Percentiles rank a stretch among this genome's conserved stretches.
Conservation (phyloP, 495 filamentous ascomycete species). For the Lasiosphaeria hispida region DNA sequence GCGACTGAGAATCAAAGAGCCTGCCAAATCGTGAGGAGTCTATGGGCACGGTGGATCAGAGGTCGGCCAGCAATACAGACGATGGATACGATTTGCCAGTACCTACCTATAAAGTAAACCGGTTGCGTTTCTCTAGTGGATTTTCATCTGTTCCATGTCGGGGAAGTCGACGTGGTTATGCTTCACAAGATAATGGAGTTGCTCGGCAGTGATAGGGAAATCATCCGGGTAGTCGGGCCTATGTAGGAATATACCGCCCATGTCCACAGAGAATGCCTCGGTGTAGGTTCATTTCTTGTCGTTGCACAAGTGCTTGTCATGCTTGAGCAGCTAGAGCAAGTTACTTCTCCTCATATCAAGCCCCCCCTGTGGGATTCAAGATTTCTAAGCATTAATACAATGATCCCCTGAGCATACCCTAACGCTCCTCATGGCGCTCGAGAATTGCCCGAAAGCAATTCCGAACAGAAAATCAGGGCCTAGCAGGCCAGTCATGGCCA, state of each 20-base stretch:
- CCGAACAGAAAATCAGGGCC: conserved; percentile 16
- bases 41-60: not conserved
- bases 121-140: conserved; percentile 32
- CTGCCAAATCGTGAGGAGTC: conserved; percentile 11
- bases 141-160: conserved; percentile 27
- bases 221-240: conserved; percentile 14
- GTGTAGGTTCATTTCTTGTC: conserved; percentile 30
- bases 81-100: not conserved
- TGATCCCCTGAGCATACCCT: not conserved
- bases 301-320: not conserved
- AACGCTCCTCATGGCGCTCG: conserved; percentile 7
- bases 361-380: no score
- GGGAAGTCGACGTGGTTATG: conserved; percentile 17
- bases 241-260: conserved; percentile 33
- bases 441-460: conserved; percentile 17
- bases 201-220: conserved; percentile 35
- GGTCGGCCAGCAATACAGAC: not conserved
- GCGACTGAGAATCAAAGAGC: conserved; percentile 14
- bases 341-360: not conserved
- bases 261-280: conserved; percentile 39
- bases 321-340: conserved; percentile 11
- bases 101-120: conserved; percentile 13
- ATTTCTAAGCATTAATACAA: not conserved
- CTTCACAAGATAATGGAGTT: conserved; percentile 36
- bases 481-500: not conserved